Evolutionary conservation across 2,329 filamentous ascomycete species (phyloP).

Genomic region (Fusarium compactum): DNA sequence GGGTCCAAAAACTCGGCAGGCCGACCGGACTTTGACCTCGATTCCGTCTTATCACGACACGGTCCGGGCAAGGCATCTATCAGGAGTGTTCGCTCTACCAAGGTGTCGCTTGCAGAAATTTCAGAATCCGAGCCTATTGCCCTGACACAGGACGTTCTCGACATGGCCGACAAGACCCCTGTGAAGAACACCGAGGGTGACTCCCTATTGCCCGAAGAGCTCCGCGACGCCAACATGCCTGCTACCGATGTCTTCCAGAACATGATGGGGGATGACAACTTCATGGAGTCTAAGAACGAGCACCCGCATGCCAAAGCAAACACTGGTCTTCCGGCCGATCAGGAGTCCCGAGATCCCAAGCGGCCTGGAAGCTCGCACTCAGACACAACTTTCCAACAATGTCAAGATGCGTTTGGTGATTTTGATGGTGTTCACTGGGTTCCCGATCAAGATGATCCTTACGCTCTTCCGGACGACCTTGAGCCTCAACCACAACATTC

Average conservation of each 20-base stretch:
- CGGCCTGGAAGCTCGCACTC: conserved; percentile 64
- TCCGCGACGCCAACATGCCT: conserved; percentile 50
- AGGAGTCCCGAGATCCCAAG: conserved; percentile 35
- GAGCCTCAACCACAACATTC: conserved; percentile 33
- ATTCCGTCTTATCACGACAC: conserved; percentile 60
- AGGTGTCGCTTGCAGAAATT: conserved; percentile 67
- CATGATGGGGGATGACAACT: conserved; percentile 49
- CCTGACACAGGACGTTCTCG: conserved; percentile 64
- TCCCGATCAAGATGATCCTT: conserved; percentile 59
- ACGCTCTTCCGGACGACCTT: conserved; percentile 30
- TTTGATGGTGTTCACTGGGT: conserved; percentile 85
- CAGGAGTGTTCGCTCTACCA: conserved; percentile 63
- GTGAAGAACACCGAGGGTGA: conserved; percentile 56
- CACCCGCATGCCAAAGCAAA: conserved; percentile 19
- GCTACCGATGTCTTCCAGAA: conserved; percentile 51
- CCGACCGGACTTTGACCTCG: conserved; percentile 57
- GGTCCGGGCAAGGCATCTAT: conserved; percentile 68
- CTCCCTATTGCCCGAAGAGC: conserved; percentile 54
- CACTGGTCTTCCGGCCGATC: conserved; percentile 24
- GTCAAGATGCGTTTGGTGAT: conserved; percentile 77
- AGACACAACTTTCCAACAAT: conserved; percentile 73
- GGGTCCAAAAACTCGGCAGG: conserved; percentile 63
- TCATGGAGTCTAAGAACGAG: conserved; percentile 27
- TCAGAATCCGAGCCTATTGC: conserved; percentile 67
- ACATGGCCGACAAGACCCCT: conserved; percentile 64